A percentile compares a stretch with the other conserved stretches of the same genome.
These are phyloP conservation scores for Starmera quercuum DNA, from an alignment of 805 yeast species.

Conservation along the genomic window DNA sequence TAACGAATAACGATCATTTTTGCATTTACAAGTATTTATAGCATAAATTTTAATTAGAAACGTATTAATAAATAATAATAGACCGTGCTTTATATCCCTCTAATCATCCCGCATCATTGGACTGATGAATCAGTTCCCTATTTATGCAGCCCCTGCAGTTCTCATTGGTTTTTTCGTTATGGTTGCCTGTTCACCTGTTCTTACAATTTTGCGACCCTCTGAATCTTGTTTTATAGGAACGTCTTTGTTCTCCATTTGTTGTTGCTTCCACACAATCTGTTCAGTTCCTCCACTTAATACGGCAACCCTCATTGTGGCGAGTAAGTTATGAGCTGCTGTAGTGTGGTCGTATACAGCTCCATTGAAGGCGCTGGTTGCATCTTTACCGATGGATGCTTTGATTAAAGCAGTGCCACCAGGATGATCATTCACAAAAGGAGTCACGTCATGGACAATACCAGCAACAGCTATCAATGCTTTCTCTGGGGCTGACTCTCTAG, in stretches of 20 bases:
- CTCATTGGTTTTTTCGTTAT: constrained; percentile 30
- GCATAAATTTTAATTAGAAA: no score
- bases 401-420: constrained; percentile 88
- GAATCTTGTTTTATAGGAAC: constrained; percentile 42
- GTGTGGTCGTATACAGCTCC: constrained; percentile 94
- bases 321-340: constrained; percentile 84
- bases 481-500: constrained; percentile 36
- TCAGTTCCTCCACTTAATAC: constrained; percentile 75
- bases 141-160: constrained; percentile 47
- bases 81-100: no score
- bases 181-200: constrained; percentile 50
- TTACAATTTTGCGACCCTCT: constrained; percentile 42
- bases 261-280: constrained; percentile 69
- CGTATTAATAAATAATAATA: no score
- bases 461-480: constrained; percentile 73
- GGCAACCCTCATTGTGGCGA: constrained; percentile 92
- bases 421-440: constrained; percentile 85
- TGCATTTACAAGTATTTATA: no score
- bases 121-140: no score
- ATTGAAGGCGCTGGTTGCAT: constrained; percentile 88
- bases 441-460: constrained; percentile 88
- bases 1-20: no score
- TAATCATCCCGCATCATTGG: no score
- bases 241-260: constrained; percentile 52
- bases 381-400: constrained; percentile 79